Base-by-base conservation (phyloP, 169 alveolate genomes). In the Neospora caninum region DNA sequence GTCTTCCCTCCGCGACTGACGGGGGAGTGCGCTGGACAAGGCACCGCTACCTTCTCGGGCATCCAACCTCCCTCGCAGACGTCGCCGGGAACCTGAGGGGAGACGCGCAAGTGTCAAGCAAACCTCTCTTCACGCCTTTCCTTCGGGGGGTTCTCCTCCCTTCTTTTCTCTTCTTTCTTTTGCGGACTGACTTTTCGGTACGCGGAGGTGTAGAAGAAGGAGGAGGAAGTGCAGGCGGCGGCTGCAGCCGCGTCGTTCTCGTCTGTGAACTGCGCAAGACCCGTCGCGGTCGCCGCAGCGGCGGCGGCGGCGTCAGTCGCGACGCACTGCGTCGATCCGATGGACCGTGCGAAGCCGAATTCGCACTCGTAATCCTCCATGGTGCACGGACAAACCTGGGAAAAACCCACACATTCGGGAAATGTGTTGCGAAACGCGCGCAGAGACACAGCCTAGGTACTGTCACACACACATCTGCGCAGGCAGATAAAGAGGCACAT, bases 311-410 rank as follows among this genome's bases (percentile, higher is more conserved):
- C 93, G 42, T 58, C 94, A 0, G 88, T 83, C 0, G 98, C 97
- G 31, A 96, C 95, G 92, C 98, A 98, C 67, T 95, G 96, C 49
- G 94, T 93, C 80, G 98, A 96, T 34, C 99, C 98, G 58, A 97
- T 95, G 86, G 96, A 94, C 49, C 99, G 97, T 25, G 98, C 95
- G 95, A 97, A 99, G 45, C 99, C 99, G 64, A 98, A 95, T 96
- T 99, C 99, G 96, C 99, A 99, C 95, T 98, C 99, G 96, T 97
- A 99, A 96, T 99, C 99, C 94, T 98, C 99, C 94, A 98, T 98
- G 43, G 99, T 97, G 95, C 99, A 99, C 64, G 97, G 97, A 96
- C 99, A 99, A 53, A 96, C 96, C 94, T 98, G 97, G 54, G 88
- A 27, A 25, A 31, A 0, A 34, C 80, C 78, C 25, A 18, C 45